These are phyloP conservation scores for Pyrenula aspistea DNA, from an alignment of 495 filamentous ascomycete species.

Conservation along the genomic window DNA sequence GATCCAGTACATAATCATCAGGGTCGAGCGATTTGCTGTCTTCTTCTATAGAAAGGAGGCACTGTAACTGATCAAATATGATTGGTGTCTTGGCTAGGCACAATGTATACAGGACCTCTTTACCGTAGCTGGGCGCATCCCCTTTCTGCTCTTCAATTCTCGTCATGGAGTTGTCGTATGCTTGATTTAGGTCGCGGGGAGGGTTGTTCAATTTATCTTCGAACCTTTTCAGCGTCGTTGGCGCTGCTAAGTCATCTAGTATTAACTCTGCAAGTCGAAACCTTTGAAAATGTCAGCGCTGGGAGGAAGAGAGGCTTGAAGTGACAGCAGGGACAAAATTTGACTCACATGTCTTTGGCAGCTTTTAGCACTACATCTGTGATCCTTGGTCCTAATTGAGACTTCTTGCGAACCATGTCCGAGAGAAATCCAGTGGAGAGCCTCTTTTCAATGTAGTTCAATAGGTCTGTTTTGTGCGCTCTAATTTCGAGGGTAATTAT, in stretches of 20 bases:
- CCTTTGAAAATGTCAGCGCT: neutral
- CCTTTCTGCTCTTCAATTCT: neutral
- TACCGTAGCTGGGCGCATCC: neutral
- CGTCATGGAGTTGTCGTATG: neutral
- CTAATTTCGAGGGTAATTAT: neutral
- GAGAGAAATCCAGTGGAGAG: neutral
- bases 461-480: neutral
- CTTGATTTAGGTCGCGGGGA: neutral
- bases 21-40: neutral
- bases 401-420: neutral
- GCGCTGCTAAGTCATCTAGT: neutral
- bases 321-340: neutral
- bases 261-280: neutral
- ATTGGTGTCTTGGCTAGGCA: neutral
- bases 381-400: neutral
- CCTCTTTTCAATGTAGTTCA: neutral
- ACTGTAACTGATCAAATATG: neutral
- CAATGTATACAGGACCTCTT: neutral
- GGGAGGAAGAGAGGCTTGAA: neutral
- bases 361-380: neutral
- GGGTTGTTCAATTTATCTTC: neutral
- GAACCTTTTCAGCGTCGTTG: neutral
- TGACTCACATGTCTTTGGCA: neutral
- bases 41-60: neutral
- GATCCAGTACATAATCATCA: neutral